Evolutionary conservation across 1,284 basidiomycete genomes (phyloP), one percentile per base, ranked within the genome.

Genomic region (Chalciporus sp.): DNA sequence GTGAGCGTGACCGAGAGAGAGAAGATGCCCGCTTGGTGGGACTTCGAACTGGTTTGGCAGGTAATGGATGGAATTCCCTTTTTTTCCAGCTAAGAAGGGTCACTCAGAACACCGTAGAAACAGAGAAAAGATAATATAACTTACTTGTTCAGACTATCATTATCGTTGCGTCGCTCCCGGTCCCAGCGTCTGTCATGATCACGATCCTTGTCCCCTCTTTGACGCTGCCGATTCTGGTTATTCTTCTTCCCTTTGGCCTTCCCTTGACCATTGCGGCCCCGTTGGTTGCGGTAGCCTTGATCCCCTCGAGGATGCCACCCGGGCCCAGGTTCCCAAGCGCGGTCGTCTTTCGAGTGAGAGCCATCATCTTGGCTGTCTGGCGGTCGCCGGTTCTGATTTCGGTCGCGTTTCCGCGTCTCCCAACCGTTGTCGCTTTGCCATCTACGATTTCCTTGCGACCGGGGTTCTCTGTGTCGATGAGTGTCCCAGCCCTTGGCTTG

Each of bases 81-180:
- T 75, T 73, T 51, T 76, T 75, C 83, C 82, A 84, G 58, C 82
- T 84, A 53, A 53, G 59, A 42, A 42, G 53, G 12, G 52, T 12
- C 7, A 26, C 5, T 49, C 19, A 57, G 51, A 41, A 56, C 3
- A 29, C 5, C 7, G 11, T 16, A 43, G 50, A 45, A 20, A 19
- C 1, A 20, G 12, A 4, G 42, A 61, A 55, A 41, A 60, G 54
- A 52, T 40, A 52, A 28, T 44, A 48, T 48, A 39, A 68, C 81
- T 35, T 64, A 90, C 88, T 90, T 90, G 70, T 90, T 90, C 56
- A 84, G 67, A 60, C 78, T 80, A 19, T 78, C 77, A 53, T 87
- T 86, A 52, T 88, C 85, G 43, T 75, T 76, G 52, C 80, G 77
- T 78, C 85, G 83, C 62, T 86, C 86, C 45, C 83, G 77, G 58